Evolutionary conservation across 345 rosid species (phyloP), one percentile per base, ranked within the genome.

Genomic region (Theobroma cacao): DNA sequence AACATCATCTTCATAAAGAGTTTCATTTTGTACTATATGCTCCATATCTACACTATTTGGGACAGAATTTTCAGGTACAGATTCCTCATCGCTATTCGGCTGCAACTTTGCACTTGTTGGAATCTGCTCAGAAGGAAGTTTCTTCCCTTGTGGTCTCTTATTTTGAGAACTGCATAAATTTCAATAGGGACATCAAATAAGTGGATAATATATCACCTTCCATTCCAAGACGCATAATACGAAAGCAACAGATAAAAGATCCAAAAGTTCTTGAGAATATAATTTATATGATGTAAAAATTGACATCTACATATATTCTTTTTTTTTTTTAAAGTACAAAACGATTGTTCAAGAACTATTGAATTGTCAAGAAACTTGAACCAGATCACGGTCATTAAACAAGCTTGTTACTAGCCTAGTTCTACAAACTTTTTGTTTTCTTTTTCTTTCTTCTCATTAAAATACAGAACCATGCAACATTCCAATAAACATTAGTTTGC

Each of bases 91-190:
- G 1, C 68, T 80, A 31, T 30, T 82, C 8, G 82, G 40, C 66
- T 72, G 83, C 41, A 82, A 78, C 79, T 84, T 85, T 10, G 89
- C 85, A 24, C 31, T 77, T 7, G 83, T 68, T 9, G 87, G 82
- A 61, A 80, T 84, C 68, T 78, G 85, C 79, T 87, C 80, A 18
- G 88, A 78, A 26, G 89, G 84, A 4, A 81, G 81, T 85, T 91
- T 90, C 86, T 89, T 92, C 77, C 82, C 82, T 62, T 84, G 91
- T 71, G 81, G 87, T 50, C 87, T 83, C 88, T 81, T 90, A 56
- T 56, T 61, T 41, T n/a, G 81, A 0, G 90, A 86, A 81, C 95
- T 84, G 83, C 64, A 72, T 22, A 74, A 53, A 72, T 38, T 60
- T 76, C 48, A 40, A 48, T 26, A 47, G 17, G 3, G 68, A 9